These are phyloP conservation scores for Musa acuminata DNA, from an alignment of 176 grass and related monocot species.

Conservation along the genomic window DNA sequence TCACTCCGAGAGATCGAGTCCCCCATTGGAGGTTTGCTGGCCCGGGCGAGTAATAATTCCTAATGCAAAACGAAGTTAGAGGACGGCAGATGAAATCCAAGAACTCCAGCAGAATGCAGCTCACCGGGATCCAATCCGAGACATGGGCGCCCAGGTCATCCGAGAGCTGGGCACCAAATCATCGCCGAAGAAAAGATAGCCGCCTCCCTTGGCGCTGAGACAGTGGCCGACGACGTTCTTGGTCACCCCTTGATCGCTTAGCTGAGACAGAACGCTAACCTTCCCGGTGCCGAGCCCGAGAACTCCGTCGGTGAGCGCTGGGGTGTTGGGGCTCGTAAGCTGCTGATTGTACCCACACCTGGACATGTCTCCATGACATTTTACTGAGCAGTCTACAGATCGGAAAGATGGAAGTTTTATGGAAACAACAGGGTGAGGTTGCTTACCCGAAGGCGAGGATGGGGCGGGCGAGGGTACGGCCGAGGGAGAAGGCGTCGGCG, in stretches of 20 bases:
- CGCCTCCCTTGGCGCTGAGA: constrained; percentile 58
- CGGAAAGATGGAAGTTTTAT: not conserved
- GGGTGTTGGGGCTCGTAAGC: constrained; percentile 23
- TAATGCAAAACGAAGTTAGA: constrained; percentile 15
- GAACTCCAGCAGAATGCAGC: not conserved
- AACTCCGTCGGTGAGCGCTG: constrained; percentile 54
- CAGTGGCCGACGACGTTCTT: constrained; percentile 92
- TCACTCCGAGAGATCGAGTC: constrained; percentile 33
- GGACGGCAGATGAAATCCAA: not conserved
- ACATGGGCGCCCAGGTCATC: constrained; percentile 64
- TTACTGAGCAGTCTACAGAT: not conserved
- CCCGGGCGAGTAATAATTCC: constrained; percentile 88
- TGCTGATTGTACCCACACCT: constrained; percentile 92
- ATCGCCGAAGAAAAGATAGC: constrained; percentile 93
- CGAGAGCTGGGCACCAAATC: constrained; percentile 59
- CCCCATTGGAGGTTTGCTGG: constrained; percentile 52
- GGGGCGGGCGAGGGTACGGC: constrained; percentile 52
- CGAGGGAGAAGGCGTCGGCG: constrained; percentile 40
- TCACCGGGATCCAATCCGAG: constrained; percentile 30
- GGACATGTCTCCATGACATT: not conserved
- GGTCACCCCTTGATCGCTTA: constrained; percentile 67
- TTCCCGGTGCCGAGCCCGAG: constrained; percentile 75
- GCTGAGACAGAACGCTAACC: constrained; percentile 63
- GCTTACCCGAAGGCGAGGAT: constrained; percentile 67
- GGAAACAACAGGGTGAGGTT: not conserved